Conservation (phyloP, 1,284 basidiomycete genomes). For the Austroboletus olivaceoglutinosus region DNA sequence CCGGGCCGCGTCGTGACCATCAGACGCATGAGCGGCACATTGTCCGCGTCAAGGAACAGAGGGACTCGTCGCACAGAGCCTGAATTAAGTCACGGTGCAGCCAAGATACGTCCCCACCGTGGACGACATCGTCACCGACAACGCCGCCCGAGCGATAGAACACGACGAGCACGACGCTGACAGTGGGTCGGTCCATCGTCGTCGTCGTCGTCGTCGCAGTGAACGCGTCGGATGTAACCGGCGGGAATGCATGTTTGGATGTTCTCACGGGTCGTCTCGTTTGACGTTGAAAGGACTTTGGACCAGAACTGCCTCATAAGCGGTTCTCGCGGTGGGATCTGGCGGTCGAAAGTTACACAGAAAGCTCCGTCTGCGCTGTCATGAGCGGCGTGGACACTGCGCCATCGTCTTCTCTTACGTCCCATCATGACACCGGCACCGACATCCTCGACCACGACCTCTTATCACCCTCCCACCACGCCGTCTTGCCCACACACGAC, state of each 20-base stretch:
- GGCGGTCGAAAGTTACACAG: conserved; percentile 22
- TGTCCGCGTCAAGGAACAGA: too few relatives aligned
- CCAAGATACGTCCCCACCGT: too few relatives aligned
- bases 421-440: conserved; percentile 26
- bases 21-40: too few relatives aligned
- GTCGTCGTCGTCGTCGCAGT: not conserved
- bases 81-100: too few relatives aligned
- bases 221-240: conserved; percentile 16
- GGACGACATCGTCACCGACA: too few relatives aligned
- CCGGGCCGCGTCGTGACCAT: too few relatives aligned
- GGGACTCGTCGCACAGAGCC: too few relatives aligned
- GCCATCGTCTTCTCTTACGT: conserved; percentile 29
- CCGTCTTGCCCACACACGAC: conserved; percentile 27
- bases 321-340: conserved; percentile 23
- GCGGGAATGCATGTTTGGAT: not conserved
- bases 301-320: conserved; percentile 20
- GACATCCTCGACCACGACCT: conserved; percentile 35
- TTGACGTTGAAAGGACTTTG: conserved; percentile 30
- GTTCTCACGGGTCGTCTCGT: conserved; percentile 26
- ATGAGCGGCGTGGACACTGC: conserved; percentile 34
- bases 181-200: too few relatives aligned
- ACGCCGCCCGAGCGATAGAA: not conserved
- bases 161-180: not conserved
- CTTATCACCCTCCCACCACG: conserved; percentile 34
- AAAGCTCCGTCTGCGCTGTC: conserved; percentile 29